These are phyloP conservation scores for Hirsutella thompsonii DNA, from an alignment of 2,329 filamentous ascomycete genomes.

Conservation along the genomic window DNA sequence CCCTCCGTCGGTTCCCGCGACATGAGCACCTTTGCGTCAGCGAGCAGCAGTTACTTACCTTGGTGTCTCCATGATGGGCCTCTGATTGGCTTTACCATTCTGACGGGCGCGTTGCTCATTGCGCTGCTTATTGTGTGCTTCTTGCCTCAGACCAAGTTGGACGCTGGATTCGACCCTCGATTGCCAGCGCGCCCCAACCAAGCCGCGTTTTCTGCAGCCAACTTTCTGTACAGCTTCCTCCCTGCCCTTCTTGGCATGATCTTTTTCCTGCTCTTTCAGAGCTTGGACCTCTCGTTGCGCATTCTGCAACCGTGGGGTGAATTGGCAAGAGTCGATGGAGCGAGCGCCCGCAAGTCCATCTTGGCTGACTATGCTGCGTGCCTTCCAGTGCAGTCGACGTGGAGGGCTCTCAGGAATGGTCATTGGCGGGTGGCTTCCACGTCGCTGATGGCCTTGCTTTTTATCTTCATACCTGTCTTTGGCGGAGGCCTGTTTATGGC, in stretches of 20 bases:
- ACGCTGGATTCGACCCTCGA: conserved; percentile 57
- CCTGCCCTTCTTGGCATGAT: conserved; percentile 55
- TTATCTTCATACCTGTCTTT: conserved; percentile 52
- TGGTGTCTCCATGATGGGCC: conserved; percentile 60
- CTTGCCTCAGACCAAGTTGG: conserved; percentile 51
- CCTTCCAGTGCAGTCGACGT: conserved; percentile 45
- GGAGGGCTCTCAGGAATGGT: conserved; percentile 43
- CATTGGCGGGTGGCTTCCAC: conserved; percentile 54
- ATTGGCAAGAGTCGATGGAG: conserved; percentile 42
- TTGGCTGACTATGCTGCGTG: conserved; percentile 60
- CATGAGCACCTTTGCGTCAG: conserved; percentile 13
- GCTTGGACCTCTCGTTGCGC: conserved; percentile 52
- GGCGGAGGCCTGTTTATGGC: conserved; percentile 63
- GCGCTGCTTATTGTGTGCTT: conserved; percentile 72
- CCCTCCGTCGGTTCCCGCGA: conserved; percentile 17
- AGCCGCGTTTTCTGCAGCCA: conserved; percentile 67
- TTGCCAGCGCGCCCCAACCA: conserved; percentile 46
- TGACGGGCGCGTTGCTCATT: conserved; percentile 47
- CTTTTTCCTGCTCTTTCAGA: conserved; percentile 54
- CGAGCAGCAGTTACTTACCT: conserved; percentile 52
- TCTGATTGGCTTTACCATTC: conserved; percentile 53
- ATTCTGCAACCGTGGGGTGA: conserved; percentile 58
- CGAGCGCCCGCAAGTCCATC: conserved; percentile 48
- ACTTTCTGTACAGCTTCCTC: conserved; percentile 76
- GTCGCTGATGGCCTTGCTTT: conserved; percentile 45